These are phyloP conservation scores for Penicillium subrubescens DNA, from an alignment of 495 filamentous ascomycete genomes.

Conservation along the genomic window DNA sequence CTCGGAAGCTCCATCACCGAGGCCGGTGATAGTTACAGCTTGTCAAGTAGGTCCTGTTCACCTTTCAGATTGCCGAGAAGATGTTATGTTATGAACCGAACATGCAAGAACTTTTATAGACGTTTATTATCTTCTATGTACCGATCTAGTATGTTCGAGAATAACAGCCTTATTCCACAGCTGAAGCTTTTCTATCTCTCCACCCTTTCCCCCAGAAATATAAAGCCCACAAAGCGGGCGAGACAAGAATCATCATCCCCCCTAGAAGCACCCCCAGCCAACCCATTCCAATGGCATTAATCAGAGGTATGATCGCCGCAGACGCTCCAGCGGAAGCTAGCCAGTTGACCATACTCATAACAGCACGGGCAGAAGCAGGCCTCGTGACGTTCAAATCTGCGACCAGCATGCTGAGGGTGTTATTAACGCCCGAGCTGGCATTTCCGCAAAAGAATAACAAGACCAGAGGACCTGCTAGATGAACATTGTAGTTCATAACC, in stretches of 20 bases:
- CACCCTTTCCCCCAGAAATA: slow-evolving; percentile 2
- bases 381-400: not conserved
- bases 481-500: not conserved
- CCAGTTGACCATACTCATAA: not conserved
- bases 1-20: no score
- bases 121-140: no score
- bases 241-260: not conserved
- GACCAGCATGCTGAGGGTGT: not conserved
- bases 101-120: no score
- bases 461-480: slow-evolving; percentile 1
- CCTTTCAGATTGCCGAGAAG: no score
- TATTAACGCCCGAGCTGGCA: not conserved
- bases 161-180: not conserved
- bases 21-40: no score
- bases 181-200: not conserved
- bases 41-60: no score
- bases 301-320: slow-evolving; percentile 3
- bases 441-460: slow-evolving; percentile 6
- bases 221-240: slow-evolving; percentile 1
- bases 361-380: not conserved
- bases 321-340: not conserved
- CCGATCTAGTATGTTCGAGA: not conserved
- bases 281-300: slow-evolving; percentile 1
- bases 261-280: not conserved
- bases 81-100: no score